A percentile compares a stretch with the other conserved stretches of the same genome.
Evolutionary conservation across 1,284 basidiomycete genomes (phyloP).

Genomic region (Puccinia hordei): DNA sequence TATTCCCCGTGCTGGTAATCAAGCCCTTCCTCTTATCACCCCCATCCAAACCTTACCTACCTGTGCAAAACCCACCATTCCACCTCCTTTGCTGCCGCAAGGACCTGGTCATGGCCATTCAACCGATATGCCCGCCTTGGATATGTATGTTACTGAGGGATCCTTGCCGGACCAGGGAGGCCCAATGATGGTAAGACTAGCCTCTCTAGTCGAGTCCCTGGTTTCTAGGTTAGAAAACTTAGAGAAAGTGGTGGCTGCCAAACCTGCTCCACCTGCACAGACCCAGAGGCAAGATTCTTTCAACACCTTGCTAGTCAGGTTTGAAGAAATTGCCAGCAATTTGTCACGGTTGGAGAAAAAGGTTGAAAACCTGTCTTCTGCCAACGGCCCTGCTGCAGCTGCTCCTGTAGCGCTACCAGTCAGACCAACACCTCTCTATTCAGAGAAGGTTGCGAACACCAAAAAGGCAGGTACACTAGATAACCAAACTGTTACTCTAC

Average conservation of each 20-base stretch:
- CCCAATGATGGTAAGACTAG: not conserved
- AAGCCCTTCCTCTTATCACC: too few species aligned
- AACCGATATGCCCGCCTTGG: not conserved
- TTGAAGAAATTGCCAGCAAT: not conserved
- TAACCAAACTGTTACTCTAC: too few species aligned
- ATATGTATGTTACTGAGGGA: constrained; percentile 1
- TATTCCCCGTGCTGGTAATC: too few species aligned
- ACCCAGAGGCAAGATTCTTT: not conserved
- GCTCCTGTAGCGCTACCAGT: too few species aligned
- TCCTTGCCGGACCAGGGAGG: not conserved
- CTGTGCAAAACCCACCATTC: too few species aligned
- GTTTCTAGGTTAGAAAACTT: not conserved
- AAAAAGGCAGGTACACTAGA: too few species aligned
- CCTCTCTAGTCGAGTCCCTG: not conserved
- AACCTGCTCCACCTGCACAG: not conserved
- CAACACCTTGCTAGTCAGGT: not conserved
- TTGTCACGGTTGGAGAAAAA: too few species aligned
- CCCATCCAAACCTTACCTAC: too few species aligned
- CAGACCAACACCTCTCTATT: too few species aligned
- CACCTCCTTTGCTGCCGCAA: not conserved
- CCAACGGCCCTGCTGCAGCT: too few species aligned
- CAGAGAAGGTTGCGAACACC: too few species aligned
- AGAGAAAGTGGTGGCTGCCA: not conserved
- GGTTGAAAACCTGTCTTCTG: too few species aligned
- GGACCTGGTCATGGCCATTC: not conserved